phyloP scores from a whole-genome alignment of 805 yeast species.

The Zygosaccharomyces lentus region DNA sequence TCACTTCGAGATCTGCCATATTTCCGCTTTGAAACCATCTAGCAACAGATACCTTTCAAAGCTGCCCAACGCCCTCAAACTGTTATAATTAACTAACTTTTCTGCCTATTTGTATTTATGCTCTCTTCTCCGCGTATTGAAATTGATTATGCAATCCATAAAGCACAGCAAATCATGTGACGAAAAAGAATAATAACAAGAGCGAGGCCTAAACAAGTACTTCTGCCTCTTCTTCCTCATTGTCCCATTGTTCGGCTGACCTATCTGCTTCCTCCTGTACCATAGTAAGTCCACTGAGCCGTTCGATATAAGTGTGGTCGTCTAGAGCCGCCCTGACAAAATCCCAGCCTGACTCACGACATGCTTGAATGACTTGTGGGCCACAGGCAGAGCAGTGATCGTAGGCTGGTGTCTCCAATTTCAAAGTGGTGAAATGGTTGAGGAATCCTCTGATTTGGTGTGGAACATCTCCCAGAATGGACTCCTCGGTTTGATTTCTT shows the following conservation, averaged over 20 bases:
- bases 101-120: neutral
- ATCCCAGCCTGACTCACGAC: constrained; percentile 62
- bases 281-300: constrained; percentile 69
- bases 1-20: constrained; percentile 11
- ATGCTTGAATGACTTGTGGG: constrained; percentile 48
- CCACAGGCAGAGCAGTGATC: constrained; percentile 87
- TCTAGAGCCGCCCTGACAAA: constrained; percentile 70
- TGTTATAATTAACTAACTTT: neutral
- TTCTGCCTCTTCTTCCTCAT: constrained; percentile 25
- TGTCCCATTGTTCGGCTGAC: constrained; percentile 25
- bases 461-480: constrained; percentile 66
- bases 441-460: constrained; percentile 92
- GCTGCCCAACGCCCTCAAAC: neutral
- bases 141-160: neutral
- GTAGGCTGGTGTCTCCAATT: constrained; percentile 68
- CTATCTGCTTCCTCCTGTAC: constrained; percentile 57
- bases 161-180: neutral
- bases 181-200: neutral
- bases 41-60: neutral
- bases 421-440: constrained; percentile 56
- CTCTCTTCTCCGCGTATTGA: neutral
- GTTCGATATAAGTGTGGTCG: constrained; percentile 64
- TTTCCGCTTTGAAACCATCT: constrained; percentile 16
- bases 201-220: neutral
- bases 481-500: constrained; percentile 33